Conservation (phyloP, 768 basidiomycete species). For the Termitomyces sp. region DNA sequence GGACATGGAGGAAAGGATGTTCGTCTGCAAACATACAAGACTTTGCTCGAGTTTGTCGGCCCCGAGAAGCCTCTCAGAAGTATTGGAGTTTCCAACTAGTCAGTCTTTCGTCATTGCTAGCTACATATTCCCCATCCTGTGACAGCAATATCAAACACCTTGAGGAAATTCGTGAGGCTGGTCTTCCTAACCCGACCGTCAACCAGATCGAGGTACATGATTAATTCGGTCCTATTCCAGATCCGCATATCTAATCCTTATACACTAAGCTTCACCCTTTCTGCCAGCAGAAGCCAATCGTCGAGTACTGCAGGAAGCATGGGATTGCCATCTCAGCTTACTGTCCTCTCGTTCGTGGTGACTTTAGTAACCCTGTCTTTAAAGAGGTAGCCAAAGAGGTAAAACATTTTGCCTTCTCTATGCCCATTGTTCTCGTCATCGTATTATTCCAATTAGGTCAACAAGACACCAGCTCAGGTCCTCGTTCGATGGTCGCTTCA, state of each 20-base stretch:
- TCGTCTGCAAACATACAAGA: conserved; percentile 64
- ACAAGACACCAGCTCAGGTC: conserved; percentile 65
- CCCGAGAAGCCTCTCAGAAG: conserved; percentile 55
- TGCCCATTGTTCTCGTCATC: neutral
- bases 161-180: conserved; percentile 61
- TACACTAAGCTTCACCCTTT: conserved; percentile 61
- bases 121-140: neutral
- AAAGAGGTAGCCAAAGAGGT: conserved; percentile 55
- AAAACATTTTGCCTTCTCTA: conserved; percentile 4
- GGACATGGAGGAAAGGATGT: conserved; percentile 53
- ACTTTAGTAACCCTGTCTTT: conserved; percentile 48
- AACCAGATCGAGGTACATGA: conserved; percentile 72
- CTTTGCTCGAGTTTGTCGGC: conserved; percentile 50
- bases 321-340: conserved; percentile 66
- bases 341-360: conserved; percentile 63
- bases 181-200: conserved; percentile 58
- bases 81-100: conserved; percentile 84
- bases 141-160: conserved; percentile 61
- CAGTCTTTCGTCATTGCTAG: conserved; percentile 17
- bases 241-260: neutral
- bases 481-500: conserved; percentile 89
- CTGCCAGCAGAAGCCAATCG: conserved; percentile 77
- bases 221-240: neutral
- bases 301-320: conserved; percentile 59
- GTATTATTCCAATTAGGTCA: conserved; percentile 29